Evolutionary conservation across 2,329 filamentous ascomycete genomes (phyloP), one percentile per base, ranked within the genome.

Genomic region (Clonostachys sp.): DNA sequence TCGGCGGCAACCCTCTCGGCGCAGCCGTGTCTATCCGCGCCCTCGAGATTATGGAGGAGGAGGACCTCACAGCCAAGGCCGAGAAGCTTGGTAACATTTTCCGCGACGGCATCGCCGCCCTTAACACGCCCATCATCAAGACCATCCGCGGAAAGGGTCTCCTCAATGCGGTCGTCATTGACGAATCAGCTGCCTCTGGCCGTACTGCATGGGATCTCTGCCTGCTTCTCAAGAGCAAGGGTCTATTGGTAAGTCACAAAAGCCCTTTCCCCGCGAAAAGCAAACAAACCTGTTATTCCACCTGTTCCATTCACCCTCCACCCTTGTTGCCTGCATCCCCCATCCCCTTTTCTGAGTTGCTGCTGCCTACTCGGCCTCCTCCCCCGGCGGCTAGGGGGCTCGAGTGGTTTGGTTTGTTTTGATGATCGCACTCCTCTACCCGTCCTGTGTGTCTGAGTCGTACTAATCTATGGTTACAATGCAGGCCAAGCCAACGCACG

Each of bases 171-270:
- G 90, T 97, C 48, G 86, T 97, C 49, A 96, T 99, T 61, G 91
- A 99, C 62, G 92, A 99, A 73, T 77, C 78, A 47, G 87, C 89
- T 67, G 87, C 91, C 24, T 83, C 83, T 50, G 92, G 92, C 40
- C 87, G 91, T 66, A 87, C 85, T 44, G 94, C 94, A 10, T 99
- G 94, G 94, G 92, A 99, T 70, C 74, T 99, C 55, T 99, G 94
- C 69, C 83, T 99, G 75, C 70, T 97, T 62, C 83, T 96, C 73
- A 97, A 97, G 78, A 83, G 86, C 68, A 97, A 96, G 79, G 94
- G 94, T 50, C 73, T 99, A 48, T 67, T 99, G 79, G 90, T 95
- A 77, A 72, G 85, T 74, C 36, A 39, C 36, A n/a, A 30, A 30
- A 30, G 24, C 24, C 24, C 24, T 30, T 10, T 30, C 24, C 24